phyloP scores from a whole-genome alignment of 257 asterid species.

The Asclepias syriaca region DNA sequence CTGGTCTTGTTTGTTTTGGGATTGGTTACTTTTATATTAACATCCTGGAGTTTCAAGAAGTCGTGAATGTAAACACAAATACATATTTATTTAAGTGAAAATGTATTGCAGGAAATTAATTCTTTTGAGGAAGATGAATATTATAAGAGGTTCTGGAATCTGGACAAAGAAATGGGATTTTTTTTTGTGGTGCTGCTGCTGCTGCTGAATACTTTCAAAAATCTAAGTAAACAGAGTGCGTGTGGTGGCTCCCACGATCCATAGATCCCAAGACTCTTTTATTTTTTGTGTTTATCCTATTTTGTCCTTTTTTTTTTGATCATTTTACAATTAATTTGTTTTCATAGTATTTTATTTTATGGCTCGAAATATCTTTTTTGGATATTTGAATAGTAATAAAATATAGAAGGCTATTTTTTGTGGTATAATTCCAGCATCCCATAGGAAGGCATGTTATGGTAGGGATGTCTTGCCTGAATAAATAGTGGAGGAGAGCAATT shows the following conservation, averaged over 20 bases:
- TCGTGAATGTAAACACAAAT: too few species aligned
- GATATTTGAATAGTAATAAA: too few species aligned
- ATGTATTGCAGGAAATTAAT: too few species aligned
- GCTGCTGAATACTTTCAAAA: slow-evolving; percentile 10
- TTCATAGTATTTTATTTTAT: too few species aligned
- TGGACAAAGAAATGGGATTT: slow-evolving; percentile 49
- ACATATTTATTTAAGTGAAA: too few species aligned
- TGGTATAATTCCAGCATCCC: not conserved
- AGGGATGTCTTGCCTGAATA: slow-evolving; percentile 13
- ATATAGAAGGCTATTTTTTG: not conserved
- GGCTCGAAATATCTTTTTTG: too few species aligned
- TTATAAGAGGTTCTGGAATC: slow-evolving; percentile 24
- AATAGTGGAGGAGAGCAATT: not conserved
- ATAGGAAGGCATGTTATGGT: not conserved
- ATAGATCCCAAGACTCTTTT: too few species aligned
- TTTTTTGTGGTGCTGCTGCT: slow-evolving; percentile 14
- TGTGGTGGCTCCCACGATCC: slow-evolving; percentile 25
- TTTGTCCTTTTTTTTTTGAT: too few species aligned
- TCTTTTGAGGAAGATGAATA: slow-evolving; percentile 3
- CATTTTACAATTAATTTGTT: too few species aligned
- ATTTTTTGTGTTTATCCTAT: too few species aligned
- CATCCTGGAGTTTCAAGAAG: too few species aligned
- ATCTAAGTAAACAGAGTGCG: slow-evolving; percentile 36
- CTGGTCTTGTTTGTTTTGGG: slow-evolving; percentile 28
- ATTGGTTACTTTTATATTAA: too few species aligned